Percentiles rank a stretch among this genome's conserved stretches.
Conservation (phyloP, 208 protist species). For the Naegleria gruberi region DNA sequence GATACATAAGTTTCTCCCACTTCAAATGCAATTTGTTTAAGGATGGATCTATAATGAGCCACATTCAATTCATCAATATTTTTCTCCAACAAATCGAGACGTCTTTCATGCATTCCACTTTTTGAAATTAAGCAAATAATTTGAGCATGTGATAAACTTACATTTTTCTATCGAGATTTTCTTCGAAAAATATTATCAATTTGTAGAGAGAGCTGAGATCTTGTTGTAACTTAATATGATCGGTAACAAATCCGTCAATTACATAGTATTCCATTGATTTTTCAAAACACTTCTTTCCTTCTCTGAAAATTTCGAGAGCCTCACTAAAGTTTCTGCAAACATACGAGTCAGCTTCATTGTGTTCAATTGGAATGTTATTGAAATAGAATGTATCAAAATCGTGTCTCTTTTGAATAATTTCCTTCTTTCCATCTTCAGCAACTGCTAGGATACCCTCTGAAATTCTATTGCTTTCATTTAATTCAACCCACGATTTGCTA, state of each 20-base stretch:
- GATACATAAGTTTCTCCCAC: background rate
- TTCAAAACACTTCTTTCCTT: constrained; percentile 31
- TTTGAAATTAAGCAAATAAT: background rate
- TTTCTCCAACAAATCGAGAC: background rate
- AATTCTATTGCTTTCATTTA: constrained; percentile 23
- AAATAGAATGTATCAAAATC: constrained; percentile 43
- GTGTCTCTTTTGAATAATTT: background rate
- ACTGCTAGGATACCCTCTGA: background rate
- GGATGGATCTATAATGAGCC: background rate
- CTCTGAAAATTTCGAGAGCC: constrained; percentile 47
- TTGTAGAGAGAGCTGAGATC: constrained; percentile 34
- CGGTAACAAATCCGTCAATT: constrained; percentile 65
- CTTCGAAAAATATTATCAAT: constrained; percentile 53
- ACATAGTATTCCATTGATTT: constrained; percentile 61
- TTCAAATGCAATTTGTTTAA: background rate
- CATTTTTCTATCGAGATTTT: constrained; percentile 46
- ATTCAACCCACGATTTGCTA: constrained; percentile 21
- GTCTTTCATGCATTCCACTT: background rate
- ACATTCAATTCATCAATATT: background rate
- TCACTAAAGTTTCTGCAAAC: constrained; percentile 53
- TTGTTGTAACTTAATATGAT: constrained; percentile 63
- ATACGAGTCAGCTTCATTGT: constrained; percentile 15
- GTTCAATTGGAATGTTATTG: constrained; percentile 60
- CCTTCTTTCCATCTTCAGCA: background rate
- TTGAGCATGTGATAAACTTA: background rate